Evolutionary conservation across 495 filamentous ascomycete species (phyloP), one percentile per base, ranked within the genome.

Genomic region (Penicillium parvum): DNA sequence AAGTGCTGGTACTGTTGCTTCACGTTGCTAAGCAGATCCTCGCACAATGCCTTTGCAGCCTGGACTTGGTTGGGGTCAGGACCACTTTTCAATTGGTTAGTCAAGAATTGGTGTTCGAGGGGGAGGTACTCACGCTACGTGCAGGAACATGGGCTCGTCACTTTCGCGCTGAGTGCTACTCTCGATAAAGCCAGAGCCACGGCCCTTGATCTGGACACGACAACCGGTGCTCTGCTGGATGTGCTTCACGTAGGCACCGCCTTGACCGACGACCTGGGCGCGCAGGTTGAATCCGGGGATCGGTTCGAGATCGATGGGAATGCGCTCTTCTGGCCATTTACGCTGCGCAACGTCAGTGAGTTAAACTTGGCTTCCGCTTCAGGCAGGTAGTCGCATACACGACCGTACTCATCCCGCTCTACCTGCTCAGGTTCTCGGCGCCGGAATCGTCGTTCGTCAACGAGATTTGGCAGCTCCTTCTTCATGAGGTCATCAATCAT

Each of bases 291-390:
- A 98, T n/a, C 92, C 92, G 15, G 83, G 86, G 33, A 96, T 79
- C 1, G 90, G 85, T 47, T 97, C 91, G 19, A 98, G 81, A 40
- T 83, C 78, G 47, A 97, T 87, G 7, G 88, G 82, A 45, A 98
- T 94, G 44, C 83, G 85, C 64, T 96, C 90, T 56, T 96, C 91
- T 6, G 92, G 92, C 92, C 92, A 97, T 88, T 96, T 96, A 52
- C 90, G 89, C 87, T 96, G 50, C 63, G 58, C 20, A 18, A 22
- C 7, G 61, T 73, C 45, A 69, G 52, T 43, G 9, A 12, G 14
- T n/a, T n/a, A n/a, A n/a, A 12, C 1, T 18, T 4, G 3, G 8
- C 3, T 20, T 37, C 15, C n/a, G 2, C 3, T 5, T 1, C 22
- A 29, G 10, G 21, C 10, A 11, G 15, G 11, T 1, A n/a, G n/a